These are phyloP conservation scores for Thymus quinquecostatus DNA, from an alignment of 257 asterid species.

Conservation along the genomic window DNA sequence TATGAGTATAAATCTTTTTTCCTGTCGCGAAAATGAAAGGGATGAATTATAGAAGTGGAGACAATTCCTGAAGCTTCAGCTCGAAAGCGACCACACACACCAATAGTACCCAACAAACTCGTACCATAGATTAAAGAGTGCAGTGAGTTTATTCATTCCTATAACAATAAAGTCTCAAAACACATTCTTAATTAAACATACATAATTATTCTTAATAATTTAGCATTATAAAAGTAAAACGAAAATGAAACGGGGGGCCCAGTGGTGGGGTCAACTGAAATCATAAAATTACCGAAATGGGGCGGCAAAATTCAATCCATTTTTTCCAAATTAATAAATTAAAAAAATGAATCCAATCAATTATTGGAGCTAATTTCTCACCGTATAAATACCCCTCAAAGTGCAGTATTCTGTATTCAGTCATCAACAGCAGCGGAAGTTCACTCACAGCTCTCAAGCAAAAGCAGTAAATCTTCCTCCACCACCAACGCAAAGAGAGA, in stretches of 20 bases:
- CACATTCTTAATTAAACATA: too few relatives aligned
- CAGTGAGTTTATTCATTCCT: too few relatives aligned
- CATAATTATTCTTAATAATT: too few relatives aligned
- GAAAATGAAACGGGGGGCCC: neutral
- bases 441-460: too few relatives aligned
- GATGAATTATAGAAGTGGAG: neutral
- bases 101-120: too few relatives aligned
- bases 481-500: too few relatives aligned
- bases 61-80: neutral
- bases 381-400: constrained; percentile 49
- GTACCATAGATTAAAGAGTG: too few relatives aligned
- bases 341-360: neutral
- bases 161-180: too few relatives aligned
- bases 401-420: neutral
- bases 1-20: neutral
- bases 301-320: constrained; percentile 41
- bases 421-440: neutral
- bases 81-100: neutral
- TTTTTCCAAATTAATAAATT: too few relatives aligned
- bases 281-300: constrained; percentile 29
- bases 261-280: constrained; percentile 28
- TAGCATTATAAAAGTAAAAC: neutral
- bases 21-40: neutral
- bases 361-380: neutral
- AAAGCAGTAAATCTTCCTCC: too few relatives aligned